Evolutionary conservation across 177 flowering plant species (phyloP).

Genomic region (Tripterygium wilfordii): DNA sequence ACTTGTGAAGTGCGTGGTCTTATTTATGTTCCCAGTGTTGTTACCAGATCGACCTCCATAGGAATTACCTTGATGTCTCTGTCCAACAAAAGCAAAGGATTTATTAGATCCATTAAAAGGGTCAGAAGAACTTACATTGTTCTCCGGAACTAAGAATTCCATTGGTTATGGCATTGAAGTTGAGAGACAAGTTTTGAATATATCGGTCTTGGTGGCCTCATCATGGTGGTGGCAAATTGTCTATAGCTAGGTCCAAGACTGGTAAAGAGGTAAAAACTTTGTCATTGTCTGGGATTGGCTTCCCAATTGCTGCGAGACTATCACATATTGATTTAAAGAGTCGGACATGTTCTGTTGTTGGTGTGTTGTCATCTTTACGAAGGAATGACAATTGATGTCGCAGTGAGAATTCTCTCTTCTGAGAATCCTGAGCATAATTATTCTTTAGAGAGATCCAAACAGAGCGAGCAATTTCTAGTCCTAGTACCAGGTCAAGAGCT

Average conservation of each 20-base stretch:
- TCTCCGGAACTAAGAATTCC: too few relatives aligned
- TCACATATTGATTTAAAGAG: conserved; percentile 11
- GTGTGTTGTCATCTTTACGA: neutral
- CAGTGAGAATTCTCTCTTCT: too few relatives aligned
- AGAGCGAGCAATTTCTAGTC: too few relatives aligned
- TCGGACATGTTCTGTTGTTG: conserved; percentile 3
- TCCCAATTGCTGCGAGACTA: conserved; percentile 7
- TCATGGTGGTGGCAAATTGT: conserved; percentile 6
- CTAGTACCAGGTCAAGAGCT: too few relatives aligned
- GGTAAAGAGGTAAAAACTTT: conserved; percentile 4
- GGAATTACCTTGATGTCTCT: too few relatives aligned
- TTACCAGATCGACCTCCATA: too few relatives aligned
- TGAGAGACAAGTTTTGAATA: conserved; percentile 8
- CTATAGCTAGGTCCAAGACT: conserved; percentile 10
- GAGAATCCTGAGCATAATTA: too few relatives aligned
- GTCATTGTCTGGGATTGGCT: conserved; percentile 4
- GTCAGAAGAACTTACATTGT: too few relatives aligned
- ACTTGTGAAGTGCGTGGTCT: neutral
- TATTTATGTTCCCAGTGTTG: neutral
- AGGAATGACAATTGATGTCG: too few relatives aligned
- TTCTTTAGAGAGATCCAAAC: too few relatives aligned
- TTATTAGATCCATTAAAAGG: neutral
- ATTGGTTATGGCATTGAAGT: conserved; percentile 8
- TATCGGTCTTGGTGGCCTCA: neutral
- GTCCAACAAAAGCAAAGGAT: neutral